Evolutionary conservation across 306 rosid species (phyloP).

Genomic region (Quercus wislizeni): DNA sequence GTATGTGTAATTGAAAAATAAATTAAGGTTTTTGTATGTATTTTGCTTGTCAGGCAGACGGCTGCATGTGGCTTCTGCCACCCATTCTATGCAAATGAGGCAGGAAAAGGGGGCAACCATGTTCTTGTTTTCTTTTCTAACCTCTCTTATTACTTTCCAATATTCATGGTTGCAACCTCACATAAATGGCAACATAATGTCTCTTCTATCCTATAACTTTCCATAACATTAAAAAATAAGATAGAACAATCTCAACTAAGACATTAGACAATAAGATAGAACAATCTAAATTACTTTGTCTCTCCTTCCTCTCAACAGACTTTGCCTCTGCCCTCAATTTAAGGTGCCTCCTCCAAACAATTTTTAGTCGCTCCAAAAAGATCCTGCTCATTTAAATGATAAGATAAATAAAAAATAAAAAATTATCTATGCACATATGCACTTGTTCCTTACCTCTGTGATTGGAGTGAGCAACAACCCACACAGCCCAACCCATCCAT

Average conservation of each 20-base stretch:
- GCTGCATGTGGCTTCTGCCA: too few relatives aligned
- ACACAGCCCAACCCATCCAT: too few relatives aligned
- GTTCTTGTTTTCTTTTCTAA: too few relatives aligned
- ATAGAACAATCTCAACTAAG: neutral
- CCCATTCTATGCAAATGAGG: too few relatives aligned
- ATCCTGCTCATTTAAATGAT: neutral
- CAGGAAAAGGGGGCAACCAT: too few relatives aligned
- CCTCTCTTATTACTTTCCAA: neutral
- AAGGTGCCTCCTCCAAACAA: neutral
- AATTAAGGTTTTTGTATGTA: too few relatives aligned
- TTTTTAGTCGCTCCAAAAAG: neutral
- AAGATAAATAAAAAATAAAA: neutral
- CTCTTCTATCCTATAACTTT: neutral
- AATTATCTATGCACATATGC: neutral
- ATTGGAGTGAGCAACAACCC: too few relatives aligned
- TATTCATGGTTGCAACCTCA: neutral
- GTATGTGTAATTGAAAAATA: neutral
- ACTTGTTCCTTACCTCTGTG: neutral
- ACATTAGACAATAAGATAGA: neutral
- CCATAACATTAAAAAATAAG: neutral
- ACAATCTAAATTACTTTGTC: neutral
- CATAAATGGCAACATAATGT: neutral
- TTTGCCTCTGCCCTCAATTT: neutral
- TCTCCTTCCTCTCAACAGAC: neutral
- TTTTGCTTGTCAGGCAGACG: too few relatives aligned